Evolutionary conservation across 139 green algal genomes (phyloP).

Genomic region (Picochlorum costavermella): DNA sequence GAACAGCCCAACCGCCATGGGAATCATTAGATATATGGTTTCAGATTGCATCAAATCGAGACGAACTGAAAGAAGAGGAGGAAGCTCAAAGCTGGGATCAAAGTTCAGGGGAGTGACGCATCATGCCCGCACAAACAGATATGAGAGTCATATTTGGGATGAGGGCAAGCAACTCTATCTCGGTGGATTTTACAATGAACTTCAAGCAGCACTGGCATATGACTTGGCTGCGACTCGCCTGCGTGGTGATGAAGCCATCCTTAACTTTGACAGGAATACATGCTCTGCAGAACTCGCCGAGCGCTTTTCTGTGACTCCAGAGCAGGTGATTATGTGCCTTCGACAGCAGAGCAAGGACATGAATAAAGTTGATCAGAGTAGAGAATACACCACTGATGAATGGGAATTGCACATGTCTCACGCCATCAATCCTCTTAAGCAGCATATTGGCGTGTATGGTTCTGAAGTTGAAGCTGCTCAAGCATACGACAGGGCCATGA

Average conservation of each 20-base stretch:
- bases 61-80: neutral
- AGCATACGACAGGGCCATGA: slow-evolving; percentile 7
- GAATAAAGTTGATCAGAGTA: slow-evolving; percentile 4
- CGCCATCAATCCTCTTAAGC: slow-evolving; percentile 4
- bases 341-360: slow-evolving; percentile 48
- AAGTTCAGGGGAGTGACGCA: slow-evolving; percentile 76
- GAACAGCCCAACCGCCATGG: too few species aligned
- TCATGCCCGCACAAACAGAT: slow-evolving; percentile 70
- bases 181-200: slow-evolving; percentile 73
- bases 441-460: slow-evolving; percentile 13
- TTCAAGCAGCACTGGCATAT: slow-evolving; percentile 70
- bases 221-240: slow-evolving; percentile 70
- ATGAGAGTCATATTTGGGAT: slow-evolving; percentile 77
- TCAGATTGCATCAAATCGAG: too few species aligned
- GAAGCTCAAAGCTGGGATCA: slow-evolving; percentile 12
- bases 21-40: too few species aligned
- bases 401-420: slow-evolving; percentile 14
- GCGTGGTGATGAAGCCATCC: slow-evolving; percentile 37
- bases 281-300: slow-evolving; percentile 3
- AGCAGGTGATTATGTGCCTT: slow-evolving; percentile 64
- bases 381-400: neutral
- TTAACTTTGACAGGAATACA: slow-evolving; percentile 51
- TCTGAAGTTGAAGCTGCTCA: slow-evolving; percentile 13
- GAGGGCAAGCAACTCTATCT: slow-evolving; percentile 74
- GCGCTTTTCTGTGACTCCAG: slow-evolving; percentile 24